A percentile compares a stretch with the other conserved stretches of the same genome.
These are phyloP conservation scores for Wickerhamomyces rabaulensis DNA, from an alignment of 805 yeast species.

Conservation along the genomic window DNA sequence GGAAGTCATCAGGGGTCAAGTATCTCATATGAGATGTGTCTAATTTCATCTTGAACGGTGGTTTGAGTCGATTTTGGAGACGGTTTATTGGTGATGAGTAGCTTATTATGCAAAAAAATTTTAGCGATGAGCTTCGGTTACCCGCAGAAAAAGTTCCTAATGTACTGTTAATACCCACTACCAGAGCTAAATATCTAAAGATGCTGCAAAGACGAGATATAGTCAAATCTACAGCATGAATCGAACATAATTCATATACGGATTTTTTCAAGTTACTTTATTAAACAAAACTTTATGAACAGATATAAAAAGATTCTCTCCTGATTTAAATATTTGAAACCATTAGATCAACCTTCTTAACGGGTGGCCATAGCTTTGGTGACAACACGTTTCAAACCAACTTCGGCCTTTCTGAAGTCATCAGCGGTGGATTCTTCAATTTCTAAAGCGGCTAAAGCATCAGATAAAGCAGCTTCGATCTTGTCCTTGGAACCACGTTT, in stretches of 20 bases:
- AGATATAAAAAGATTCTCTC: not conserved
- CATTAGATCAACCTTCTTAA: constrained; percentile 40
- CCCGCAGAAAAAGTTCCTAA: not conserved
- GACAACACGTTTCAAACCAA: constrained; percentile 97
- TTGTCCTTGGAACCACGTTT: constrained; percentile 96
- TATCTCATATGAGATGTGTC: constrained; percentile 94
- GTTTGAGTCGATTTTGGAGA: not conserved
- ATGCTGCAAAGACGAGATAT: too few species aligned
- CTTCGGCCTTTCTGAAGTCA: constrained; percentile 98
- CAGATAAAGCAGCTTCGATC: constrained; percentile 96
- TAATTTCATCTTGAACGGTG: constrained; percentile 62
- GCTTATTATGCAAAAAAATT: not conserved
- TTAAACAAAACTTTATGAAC: constrained; percentile 1
- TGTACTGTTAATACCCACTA: too few species aligned
- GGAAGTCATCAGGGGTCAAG: constrained; percentile 83
- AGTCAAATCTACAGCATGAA: not conserved
- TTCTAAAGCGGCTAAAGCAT: constrained; percentile 96
- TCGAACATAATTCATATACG: not conserved
- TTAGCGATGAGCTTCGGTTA: not conserved
- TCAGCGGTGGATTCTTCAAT: constrained; percentile 95
- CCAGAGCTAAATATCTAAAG: too few species aligned
- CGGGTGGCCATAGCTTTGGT: constrained; percentile 99
- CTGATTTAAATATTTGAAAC: not conserved
- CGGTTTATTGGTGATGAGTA: not conserved
- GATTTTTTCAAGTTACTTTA: not conserved